A percentile compares a stretch with the other conserved stretches of the same genome.
Evolutionary conservation across 495 filamentous ascomycete species (phyloP).

Genomic region (Aspergillus wentii): DNA sequence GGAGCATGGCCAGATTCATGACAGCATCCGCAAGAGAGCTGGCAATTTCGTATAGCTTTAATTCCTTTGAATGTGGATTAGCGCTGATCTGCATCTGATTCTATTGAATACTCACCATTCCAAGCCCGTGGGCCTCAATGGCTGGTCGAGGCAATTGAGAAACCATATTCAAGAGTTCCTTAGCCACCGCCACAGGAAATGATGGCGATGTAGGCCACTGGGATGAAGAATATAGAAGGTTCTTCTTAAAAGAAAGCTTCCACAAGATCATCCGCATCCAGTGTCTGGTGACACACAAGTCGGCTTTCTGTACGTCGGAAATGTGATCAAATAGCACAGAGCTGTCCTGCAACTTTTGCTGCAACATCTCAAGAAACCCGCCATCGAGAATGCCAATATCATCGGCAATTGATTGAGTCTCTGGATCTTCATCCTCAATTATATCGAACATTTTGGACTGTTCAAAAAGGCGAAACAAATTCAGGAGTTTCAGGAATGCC

Average conservation of each 20-base stretch:
- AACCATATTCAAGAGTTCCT: slow-evolving; percentile 34
- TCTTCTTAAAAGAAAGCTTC: slow-evolving; percentile 27
- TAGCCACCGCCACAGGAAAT: slow-evolving; percentile 37
- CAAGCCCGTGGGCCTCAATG: slow-evolving; percentile 30
- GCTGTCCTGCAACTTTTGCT: slow-evolving; percentile 29
- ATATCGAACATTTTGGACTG: slow-evolving; percentile 34
- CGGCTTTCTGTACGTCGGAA: slow-evolving; percentile 40
- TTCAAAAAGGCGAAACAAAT: slow-evolving; percentile 37
- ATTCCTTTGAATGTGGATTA: slow-evolving; percentile 24
- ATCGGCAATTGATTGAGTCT: slow-evolving; percentile 9
- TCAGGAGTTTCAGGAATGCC: slow-evolving; percentile 39
- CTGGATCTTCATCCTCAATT: slow-evolving; percentile 24
- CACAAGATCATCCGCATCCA: slow-evolving; percentile 47
- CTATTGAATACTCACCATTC: slow-evolving; percentile 20
- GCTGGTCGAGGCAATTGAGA: slow-evolving; percentile 29
- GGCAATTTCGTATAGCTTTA: slow-evolving; percentile 44
- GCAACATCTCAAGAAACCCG: slow-evolving; percentile 24
- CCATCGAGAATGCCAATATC: slow-evolving; percentile 4
- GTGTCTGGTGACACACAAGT: slow-evolving; percentile 41
- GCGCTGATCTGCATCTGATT: neutral
- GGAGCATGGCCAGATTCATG: slow-evolving; percentile 13
- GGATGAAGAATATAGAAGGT: neutral
- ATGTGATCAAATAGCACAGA: slow-evolving; percentile 16
- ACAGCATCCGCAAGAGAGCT: slow-evolving; percentile 41
- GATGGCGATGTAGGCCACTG: slow-evolving; percentile 13